Evolutionary conservation across 1,284 basidiomycete species (phyloP), one percentile per base, ranked within the genome.

Genomic region (Athelia psychrophila): DNA sequence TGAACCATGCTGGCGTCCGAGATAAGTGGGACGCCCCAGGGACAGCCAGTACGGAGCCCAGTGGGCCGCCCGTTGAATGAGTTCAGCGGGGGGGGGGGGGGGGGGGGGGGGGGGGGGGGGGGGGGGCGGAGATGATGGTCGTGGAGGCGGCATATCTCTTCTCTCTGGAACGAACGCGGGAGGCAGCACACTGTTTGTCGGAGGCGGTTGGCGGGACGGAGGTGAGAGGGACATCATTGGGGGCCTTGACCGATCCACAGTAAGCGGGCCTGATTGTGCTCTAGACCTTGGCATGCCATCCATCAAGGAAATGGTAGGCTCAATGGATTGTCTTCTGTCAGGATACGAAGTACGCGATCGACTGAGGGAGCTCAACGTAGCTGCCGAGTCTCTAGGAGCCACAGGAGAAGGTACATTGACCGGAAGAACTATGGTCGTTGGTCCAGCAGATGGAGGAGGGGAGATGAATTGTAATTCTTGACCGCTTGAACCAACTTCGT

Each of bases 71-170:
- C 92, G 86, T 58, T 91, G 85, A 55, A 95, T 84, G 59, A 93
- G 86, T 54, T 96, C 93, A 13, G 88, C 27, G 6, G 27, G 27
- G 13, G n/a, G n/a, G n/a, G n/a, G n/a, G n/a, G n/a, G n/a, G n/a
- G n/a, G n/a, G n/a, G n/a, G n/a, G n/a, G n/a, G n/a, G n/a, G n/a
- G n/a, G n/a, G n/a, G n/a, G n/a, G n/a, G n/a, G n/a, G 76, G 4
- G 93, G 94, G n/a, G 4, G 93, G 93, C 1, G 93, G 93, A 0
- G 94, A 96, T 0, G 84, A 88, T 0, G 94, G 93, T 47, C 93
- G 78, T 19, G 88, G 87, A 3, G 93, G 93, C 9, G 86, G 83
- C 5, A 69, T 64, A 52, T 85, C 84, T 13, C 5, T 30, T 60
- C 78, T 77, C 33, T 89, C 87, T 35, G 88, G 88, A 60, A 90